These are phyloP conservation scores for Ganoderma lingzhi DNA, from an alignment of 1,284 basidiomycete species.

Conservation along the genomic window DNA sequence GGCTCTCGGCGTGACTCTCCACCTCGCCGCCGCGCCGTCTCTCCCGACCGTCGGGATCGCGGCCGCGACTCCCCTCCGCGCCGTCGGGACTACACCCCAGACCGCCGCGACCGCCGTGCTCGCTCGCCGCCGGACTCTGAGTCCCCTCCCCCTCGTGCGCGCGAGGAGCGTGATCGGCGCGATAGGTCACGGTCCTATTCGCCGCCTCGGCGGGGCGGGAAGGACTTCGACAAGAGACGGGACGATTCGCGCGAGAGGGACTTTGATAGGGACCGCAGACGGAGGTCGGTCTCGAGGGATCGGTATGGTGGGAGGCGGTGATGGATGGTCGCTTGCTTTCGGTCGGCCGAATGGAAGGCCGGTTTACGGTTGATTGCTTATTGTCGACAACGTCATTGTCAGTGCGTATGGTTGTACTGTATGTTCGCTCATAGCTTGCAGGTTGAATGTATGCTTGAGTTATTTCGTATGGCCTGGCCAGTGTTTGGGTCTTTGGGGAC, in stretches of 20 bases:
- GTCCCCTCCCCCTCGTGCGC: slow-evolving; percentile 5
- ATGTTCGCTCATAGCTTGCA: slow-evolving; percentile 9
- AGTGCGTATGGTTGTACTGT: slow-evolving; percentile 19
- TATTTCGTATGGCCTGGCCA: not conserved
- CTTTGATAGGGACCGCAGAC: slow-evolving; percentile 28
- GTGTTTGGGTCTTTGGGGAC: not conserved
- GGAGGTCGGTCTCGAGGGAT: slow-evolving; percentile 34
- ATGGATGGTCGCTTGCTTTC: not conserved
- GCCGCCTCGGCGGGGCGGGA: slow-evolving; percentile 30
- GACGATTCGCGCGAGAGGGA: slow-evolving; percentile 34
- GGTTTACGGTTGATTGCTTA: slow-evolving; percentile 4
- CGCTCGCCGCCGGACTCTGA: slow-evolving; percentile 24
- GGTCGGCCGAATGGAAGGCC: slow-evolving; percentile 29
- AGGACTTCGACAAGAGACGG: slow-evolving; percentile 29
- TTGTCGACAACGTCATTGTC: too few species aligned
- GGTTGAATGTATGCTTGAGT: slow-evolving; percentile 6
- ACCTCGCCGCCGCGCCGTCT: slow-evolving; percentile 32
- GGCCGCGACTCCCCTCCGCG: slow-evolving; percentile 11
- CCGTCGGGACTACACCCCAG: slow-evolving; percentile 25
- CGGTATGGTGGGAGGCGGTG: slow-evolving; percentile 30
- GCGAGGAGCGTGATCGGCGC: slow-evolving; percentile 2
- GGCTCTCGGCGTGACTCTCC: slow-evolving; percentile 29
- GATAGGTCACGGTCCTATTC: slow-evolving; percentile 33
- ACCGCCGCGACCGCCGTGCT: slow-evolving; percentile 31
- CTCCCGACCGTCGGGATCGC: slow-evolving; percentile 40